Percentiles rank a stretch among this genome's conserved stretches.
These are phyloP conservation scores for Syzygium syzygioides DNA, from an alignment of 441 rosid genomes.

Conservation along the genomic window DNA sequence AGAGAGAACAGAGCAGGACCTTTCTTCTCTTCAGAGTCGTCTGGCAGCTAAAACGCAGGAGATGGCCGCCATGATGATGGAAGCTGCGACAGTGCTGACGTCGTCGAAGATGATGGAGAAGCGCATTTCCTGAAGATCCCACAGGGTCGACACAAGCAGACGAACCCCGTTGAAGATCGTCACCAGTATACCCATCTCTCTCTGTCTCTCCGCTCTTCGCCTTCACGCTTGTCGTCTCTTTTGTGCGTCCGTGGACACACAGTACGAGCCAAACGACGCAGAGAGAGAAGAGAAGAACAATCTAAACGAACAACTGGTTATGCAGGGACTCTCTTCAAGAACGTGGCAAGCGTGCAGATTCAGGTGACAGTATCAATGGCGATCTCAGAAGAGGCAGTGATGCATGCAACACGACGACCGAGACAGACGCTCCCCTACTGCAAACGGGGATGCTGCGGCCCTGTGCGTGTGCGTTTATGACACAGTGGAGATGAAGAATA, in stretches of 20 bases:
- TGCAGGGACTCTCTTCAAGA: neutral
- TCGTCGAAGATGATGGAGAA: conserved; percentile 38
- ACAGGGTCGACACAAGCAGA: conserved; percentile 29
- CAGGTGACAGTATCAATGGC: neutral
- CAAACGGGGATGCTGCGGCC: neutral
- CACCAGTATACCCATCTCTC: conserved; percentile 25
- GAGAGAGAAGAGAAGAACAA: neutral
- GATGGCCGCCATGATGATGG: conserved; percentile 25
- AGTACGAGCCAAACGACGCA: neutral
- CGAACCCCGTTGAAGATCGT: conserved; percentile 22
- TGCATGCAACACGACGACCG: neutral
- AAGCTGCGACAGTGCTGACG: conserved; percentile 17
- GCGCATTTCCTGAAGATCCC: conserved; percentile 49
- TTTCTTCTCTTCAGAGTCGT: conserved; percentile 4
- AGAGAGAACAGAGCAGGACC: neutral
- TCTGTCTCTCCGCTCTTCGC: neutral
- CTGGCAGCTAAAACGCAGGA: conserved; percentile 29
- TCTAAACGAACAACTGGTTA: neutral
- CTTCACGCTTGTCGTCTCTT: neutral
- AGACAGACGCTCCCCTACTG: neutral
- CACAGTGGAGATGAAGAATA: neutral
- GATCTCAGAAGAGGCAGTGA: neutral
- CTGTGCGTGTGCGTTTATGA: neutral
- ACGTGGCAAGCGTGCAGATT: neutral
- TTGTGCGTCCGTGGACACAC: neutral